Base-by-base conservation (phyloP, 495 filamentous ascomycete genomes). In the Penicillium verhagenii region DNA sequence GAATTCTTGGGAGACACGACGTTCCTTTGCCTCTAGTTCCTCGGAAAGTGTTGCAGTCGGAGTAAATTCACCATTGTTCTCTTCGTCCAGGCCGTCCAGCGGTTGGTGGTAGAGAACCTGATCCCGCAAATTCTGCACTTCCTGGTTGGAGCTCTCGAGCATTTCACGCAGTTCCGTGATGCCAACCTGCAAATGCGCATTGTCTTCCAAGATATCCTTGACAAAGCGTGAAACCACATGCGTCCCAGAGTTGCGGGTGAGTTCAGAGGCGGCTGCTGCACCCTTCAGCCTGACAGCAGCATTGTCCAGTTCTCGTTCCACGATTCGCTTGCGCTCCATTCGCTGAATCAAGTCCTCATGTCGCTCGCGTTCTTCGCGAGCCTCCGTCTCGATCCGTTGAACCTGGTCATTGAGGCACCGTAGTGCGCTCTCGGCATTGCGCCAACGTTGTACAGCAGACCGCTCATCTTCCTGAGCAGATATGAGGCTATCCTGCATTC, bases 121-220 rank as follows among this genome's bases (percentile, higher is more conserved):
- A 59, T 96, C 89, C 24, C 91, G 82, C 38, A 98, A 74, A 48
- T 79, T 83, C 65, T 96, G 87, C 8, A 97, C 91, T 67, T 97
- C 93, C 62, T 96, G 86, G 65, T 97, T 95, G n/a, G 92, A 95
- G 61, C 82, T 91, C 56, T 89, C 81, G 23, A 98, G 79, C 88
- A 97, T 86, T 66, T 96, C 92, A 16, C 93, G 80, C 29, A 98
- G 74, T 69, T 98, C 93, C 51, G 90, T 82, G 45, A 96, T 92
- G 11, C 89, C 91, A 50, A 91, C 79, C 65, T 97, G 93, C 45
- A 98, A 75, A 59, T 91, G 95, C 13, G 90, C 90, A 65, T 98
- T 98, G 66, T 98, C 93, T 63, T 95, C 89, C 31, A 98, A 72
- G 42, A 98, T 92, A 61, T 97, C 93, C 64, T 91, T 91, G 51